Percentiles rank a stretch among this genome's conserved stretches.
Evolutionary conservation across 78 protist species (phyloP).

Genomic region (Speleostelium caveatum): DNA sequence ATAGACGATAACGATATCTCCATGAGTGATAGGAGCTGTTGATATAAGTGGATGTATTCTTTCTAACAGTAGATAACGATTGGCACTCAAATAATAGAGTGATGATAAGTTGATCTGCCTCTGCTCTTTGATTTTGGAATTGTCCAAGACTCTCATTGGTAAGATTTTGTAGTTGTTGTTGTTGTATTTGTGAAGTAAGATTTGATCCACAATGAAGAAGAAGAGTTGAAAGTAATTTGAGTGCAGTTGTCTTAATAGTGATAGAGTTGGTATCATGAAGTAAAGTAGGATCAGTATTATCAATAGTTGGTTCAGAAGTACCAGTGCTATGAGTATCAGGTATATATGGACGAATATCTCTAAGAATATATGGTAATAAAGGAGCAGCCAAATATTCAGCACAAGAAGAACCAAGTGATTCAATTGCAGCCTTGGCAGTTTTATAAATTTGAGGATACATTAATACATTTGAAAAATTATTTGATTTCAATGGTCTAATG

Average conservation of each 20-base stretch:
- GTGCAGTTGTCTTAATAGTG: not conserved
- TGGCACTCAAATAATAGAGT: slow-evolving; percentile 40
- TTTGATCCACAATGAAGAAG: slow-evolving; percentile 39
- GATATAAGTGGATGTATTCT: not conserved
- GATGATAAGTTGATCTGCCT: slow-evolving; percentile 36
- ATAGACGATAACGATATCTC: slow-evolving; percentile 26
- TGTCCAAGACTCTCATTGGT: too few relatives aligned
- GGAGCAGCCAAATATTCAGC: slow-evolving; percentile 29
- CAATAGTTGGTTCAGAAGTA: slow-evolving; percentile 6
- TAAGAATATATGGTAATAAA: slow-evolving; percentile 5
- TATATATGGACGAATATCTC: slow-evolving; percentile 38
- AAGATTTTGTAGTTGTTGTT: slow-evolving; percentile 7
- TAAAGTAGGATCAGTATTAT: slow-evolving; percentile 22
- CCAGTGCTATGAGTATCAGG: slow-evolving; percentile 12
- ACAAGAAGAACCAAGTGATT: slow-evolving; percentile 53
- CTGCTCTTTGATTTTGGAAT: not conserved
- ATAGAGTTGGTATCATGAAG: slow-evolving; percentile 7
- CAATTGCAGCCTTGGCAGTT: slow-evolving; percentile 11
- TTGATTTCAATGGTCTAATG: slow-evolving; percentile 28
- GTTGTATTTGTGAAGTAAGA: not conserved
- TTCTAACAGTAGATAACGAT: slow-evolving; percentile 19
- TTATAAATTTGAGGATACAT: slow-evolving; percentile 27
- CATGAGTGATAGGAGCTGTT: slow-evolving; percentile 9
- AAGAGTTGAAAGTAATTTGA: not conserved
- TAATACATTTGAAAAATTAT: slow-evolving; percentile 6